phyloP scores from a whole-genome alignment of 129 eudicot genomes.

The Chrysanthemum lavandulifolium region DNA sequence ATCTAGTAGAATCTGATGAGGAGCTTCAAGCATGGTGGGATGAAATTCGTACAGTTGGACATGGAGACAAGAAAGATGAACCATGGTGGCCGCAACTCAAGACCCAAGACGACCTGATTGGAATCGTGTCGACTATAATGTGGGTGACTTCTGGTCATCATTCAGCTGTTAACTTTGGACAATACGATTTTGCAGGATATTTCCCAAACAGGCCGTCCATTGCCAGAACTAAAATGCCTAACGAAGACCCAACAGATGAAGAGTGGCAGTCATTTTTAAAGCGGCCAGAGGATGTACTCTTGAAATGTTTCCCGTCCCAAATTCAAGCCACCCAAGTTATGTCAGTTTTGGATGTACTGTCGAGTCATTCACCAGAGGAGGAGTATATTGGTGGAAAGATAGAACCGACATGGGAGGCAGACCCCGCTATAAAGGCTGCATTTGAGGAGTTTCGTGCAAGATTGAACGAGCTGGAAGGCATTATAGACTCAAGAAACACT shows the following conservation, averaged over 20 bases:
- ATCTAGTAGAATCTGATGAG: slow-evolving; percentile 22
- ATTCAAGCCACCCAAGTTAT: slow-evolving; percentile 36
- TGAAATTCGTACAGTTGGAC: slow-evolving; percentile 47
- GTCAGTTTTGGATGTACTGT: slow-evolving; percentile 36
- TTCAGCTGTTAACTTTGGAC: slow-evolving; percentile 54
- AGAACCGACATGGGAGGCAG: slow-evolving; percentile 37
- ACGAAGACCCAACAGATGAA: slow-evolving; percentile 37
- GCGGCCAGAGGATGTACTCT: slow-evolving; percentile 21
- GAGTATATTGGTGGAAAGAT: slow-evolving; percentile 30
- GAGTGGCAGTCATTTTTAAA: slow-evolving; percentile 32
- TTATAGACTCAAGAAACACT: slow-evolving; percentile 24
- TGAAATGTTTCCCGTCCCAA: slow-evolving; percentile 37
- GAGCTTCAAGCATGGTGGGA: slow-evolving; percentile 56
- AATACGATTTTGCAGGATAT: slow-evolving; percentile 44
- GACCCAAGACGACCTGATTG: slow-evolving; percentile 33
- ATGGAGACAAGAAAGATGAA: slow-evolving; percentile 49
- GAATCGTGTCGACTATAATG: slow-evolving; percentile 34
- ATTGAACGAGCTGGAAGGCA: slow-evolving; percentile 21
- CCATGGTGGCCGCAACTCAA: slow-evolving; percentile 56
- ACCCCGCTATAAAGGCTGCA: slow-evolving; percentile 27
- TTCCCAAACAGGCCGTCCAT: slow-evolving; percentile 42
- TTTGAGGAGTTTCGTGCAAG: slow-evolving; percentile 18
- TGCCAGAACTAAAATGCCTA: slow-evolving; percentile 34
- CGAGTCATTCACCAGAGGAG: slow-evolving; percentile 39
- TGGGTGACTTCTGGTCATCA: slow-evolving; percentile 47